Base-by-base conservation (phyloP, 257 asterid genomes). In the Fraxinus pennsylvanica region DNA sequence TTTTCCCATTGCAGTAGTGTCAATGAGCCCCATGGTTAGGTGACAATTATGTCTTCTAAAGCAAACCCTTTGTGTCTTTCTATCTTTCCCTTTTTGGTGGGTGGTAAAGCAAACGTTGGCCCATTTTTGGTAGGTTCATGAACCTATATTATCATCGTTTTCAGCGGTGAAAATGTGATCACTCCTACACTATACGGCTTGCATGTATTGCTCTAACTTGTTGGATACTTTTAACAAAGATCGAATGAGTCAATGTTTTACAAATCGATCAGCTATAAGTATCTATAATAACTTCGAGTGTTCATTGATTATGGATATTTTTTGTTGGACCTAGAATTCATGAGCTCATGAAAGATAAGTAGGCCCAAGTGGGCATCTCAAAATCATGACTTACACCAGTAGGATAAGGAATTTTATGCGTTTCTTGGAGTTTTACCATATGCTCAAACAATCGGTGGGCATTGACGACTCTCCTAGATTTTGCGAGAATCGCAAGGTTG, bases 11-110 rank as follows among this genome's bases (percentile, higher is more conserved):
- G 68, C 14, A 25, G 68, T 61, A 6, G 9, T 61, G 6, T 63
- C 68, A 25, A 25, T 63, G 68, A 63, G 68, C 68, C 68, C 63
- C 68, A 63, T 15, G 1, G 14, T 63, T 63, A 63, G 68, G 68
- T 12, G 68, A 63, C 68, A 63, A 63, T 63, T 63, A 63, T 63
- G 68, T 63, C 68, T 22, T 22, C 33, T 63, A 63, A 63, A 63
- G 68, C 68, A 63, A 22, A 22, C 32, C 68, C 68, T 63, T 63
- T 35, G 68, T 25, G 10, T 63, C 68, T 25, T 63, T 63, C 68
- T 63, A 22, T 25, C n/a, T 63, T 21, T 2, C 68, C 32, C 32
- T 21, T 25, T 63, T 63, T 63, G 68, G 35, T 10, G 14, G 35
- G 25, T 25, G 68, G 17, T 63, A 63, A 61, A 21, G 68, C 0